Percentiles rank a stretch among this genome's conserved stretches.
Conservation (phyloP, 257 asterid genomes). For the Solanum chaucha region DNA sequence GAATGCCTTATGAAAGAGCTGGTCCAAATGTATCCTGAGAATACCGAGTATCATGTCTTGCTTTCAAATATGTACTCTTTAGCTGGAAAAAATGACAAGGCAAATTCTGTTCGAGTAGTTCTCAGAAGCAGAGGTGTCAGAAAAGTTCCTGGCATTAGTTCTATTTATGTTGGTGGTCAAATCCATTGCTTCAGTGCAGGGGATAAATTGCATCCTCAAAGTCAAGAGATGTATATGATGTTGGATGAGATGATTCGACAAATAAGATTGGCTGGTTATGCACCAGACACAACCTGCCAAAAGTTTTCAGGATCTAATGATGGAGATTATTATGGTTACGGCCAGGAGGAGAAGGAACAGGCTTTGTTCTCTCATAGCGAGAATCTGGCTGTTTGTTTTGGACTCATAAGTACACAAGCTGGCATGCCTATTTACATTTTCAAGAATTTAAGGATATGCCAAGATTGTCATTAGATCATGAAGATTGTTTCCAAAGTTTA, state of each 20-base stretch:
- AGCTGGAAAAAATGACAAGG: conserved; percentile 40
- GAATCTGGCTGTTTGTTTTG: conserved; percentile 52
- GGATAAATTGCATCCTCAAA: conserved; percentile 38
- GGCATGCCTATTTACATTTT: conserved; percentile 39
- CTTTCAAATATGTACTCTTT: conserved; percentile 56
- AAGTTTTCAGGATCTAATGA: conserved; percentile 14
- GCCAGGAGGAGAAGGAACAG: conserved; percentile 43
- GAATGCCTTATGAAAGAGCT: conserved; percentile 38
- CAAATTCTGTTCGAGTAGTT: conserved; percentile 49
- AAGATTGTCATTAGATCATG: conserved; percentile 51
- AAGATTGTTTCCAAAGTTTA: conserved; percentile 40
- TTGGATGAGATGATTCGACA: conserved; percentile 47
- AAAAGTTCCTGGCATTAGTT: conserved; percentile 61
- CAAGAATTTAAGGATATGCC: conserved; percentile 52
- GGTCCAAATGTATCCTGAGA: conserved; percentile 41
- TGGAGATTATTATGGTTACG: conserved; percentile 9
- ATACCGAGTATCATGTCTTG: conserved; percentile 62
- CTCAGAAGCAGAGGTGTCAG: conserved; percentile 47
- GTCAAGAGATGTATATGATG: conserved; percentile 30
- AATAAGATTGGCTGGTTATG: conserved; percentile 37
- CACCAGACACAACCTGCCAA: conserved; percentile 27
- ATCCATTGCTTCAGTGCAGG: conserved; percentile 51
- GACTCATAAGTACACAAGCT: conserved; percentile 38
- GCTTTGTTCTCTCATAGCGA: conserved; percentile 43
- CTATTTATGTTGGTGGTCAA: conserved; percentile 35